These are phyloP conservation scores for Ophiosphaerella narmari DNA, from an alignment of 2,329 filamentous ascomycete species.

Conservation along the genomic window DNA sequence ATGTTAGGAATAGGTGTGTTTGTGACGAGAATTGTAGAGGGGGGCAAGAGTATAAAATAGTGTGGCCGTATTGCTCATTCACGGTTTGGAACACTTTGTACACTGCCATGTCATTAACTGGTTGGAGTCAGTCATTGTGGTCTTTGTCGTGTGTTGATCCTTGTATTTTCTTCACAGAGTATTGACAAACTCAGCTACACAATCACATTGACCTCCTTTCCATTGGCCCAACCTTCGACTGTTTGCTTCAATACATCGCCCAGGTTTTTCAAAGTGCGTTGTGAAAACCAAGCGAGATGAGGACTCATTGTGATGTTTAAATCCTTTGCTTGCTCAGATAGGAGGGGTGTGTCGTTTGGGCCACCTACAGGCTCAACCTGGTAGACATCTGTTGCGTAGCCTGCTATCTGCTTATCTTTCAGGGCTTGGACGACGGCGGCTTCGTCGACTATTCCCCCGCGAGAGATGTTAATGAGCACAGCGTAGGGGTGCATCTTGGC, in stretches of 20 bases:
- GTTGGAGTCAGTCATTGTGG: too few species aligned
- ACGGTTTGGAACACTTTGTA: too few species aligned
- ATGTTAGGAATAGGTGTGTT: too few species aligned
- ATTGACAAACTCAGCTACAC: neutral
- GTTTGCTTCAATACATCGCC: conserved; percentile 52
- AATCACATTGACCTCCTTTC: conserved; percentile 47
- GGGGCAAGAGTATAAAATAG: too few species aligned
- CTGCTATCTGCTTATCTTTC: conserved; percentile 51
- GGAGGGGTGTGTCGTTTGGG: conserved; percentile 48
- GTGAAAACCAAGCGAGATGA: conserved; percentile 60
- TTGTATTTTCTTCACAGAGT: conserved; percentile 6
- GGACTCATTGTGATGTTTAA: conserved; percentile 58
- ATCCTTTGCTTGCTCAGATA: conserved; percentile 50
- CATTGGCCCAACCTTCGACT: conserved; percentile 53
- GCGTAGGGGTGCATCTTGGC: conserved; percentile 51
- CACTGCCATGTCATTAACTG: too few species aligned
- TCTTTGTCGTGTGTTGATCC: too few species aligned
- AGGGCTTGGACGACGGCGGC: conserved; percentile 53
- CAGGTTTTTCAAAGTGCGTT: conserved; percentile 54
- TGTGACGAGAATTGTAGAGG: too few species aligned
- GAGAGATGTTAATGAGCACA: conserved; percentile 55
- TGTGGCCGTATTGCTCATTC: too few species aligned
- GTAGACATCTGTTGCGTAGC: conserved; percentile 59
- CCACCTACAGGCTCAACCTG: conserved; percentile 52
- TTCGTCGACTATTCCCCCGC: conserved; percentile 59